phyloP scores from a whole-genome alignment of 2,329 filamentous ascomycete genomes.

The Botryotinia calthae region DNA sequence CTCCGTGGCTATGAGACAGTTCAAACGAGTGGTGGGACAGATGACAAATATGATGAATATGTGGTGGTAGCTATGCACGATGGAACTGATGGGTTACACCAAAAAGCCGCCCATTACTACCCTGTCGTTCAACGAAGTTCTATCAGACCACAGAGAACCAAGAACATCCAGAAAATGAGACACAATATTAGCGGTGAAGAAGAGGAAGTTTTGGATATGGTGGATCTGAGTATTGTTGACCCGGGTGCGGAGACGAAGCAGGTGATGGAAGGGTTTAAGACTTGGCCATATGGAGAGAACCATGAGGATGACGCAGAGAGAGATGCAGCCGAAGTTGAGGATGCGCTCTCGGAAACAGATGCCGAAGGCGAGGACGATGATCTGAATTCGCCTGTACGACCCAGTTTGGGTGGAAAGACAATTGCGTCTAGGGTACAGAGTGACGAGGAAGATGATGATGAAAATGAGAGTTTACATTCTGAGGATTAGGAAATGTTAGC shows the following conservation, averaged over 20 bases:
- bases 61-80: slow-evolving; percentile 59
- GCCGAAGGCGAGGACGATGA: slow-evolving; percentile 17
- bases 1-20: slow-evolving; percentile 64
- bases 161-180: slow-evolving; percentile 54
- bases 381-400: background rate
- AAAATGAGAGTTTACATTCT: slow-evolving; percentile 12
- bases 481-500: background rate
- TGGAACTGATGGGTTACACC: slow-evolving; percentile 48
- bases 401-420: slow-evolving; percentile 10
- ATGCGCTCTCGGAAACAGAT: slow-evolving; percentile 11
- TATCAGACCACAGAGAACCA: slow-evolving; percentile 61
- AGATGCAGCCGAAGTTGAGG: background rate
- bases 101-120: slow-evolving; percentile 65
- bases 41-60: slow-evolving; percentile 63
- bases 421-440: slow-evolving; percentile 14
- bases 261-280: slow-evolving; percentile 4
- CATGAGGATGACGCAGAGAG: slow-evolving; percentile 3
- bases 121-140: slow-evolving; percentile 63
- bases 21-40: slow-evolving; percentile 51
- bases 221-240: slow-evolving; percentile 20
- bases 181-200: slow-evolving; percentile 7
- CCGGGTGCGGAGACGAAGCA: slow-evolving; percentile 10
- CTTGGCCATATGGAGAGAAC: slow-evolving; percentile 12
- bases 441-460: slow-evolving; percentile 13
- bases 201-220: slow-evolving; percentile 17